These are phyloP conservation scores for Ambrosia trifida DNA, from an alignment of 129 eudicot species.

Conservation along the genomic window DNA sequence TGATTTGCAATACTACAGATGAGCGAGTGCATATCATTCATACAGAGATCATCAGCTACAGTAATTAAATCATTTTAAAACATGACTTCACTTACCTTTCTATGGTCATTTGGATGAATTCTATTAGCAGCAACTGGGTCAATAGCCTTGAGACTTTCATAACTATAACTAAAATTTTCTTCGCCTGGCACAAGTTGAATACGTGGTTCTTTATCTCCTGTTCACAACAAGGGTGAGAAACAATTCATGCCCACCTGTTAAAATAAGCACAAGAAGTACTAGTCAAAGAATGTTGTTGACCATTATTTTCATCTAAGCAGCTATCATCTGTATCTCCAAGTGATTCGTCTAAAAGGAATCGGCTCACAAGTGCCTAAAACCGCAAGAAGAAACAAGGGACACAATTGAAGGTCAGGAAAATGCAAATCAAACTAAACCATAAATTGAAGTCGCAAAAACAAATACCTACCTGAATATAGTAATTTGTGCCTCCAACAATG, in stretches of 20 bases:
- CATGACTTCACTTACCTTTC: slow-evolving; percentile 57
- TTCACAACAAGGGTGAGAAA: not conserved
- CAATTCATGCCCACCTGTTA: not conserved
- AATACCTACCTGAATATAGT: slow-evolving; percentile 79
- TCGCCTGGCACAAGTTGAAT: slow-evolving; percentile 30
- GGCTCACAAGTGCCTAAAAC: slow-evolving; percentile 91
- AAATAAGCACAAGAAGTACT: not conserved
- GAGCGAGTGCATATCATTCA: not conserved
- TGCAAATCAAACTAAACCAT: slow-evolving; percentile 4
- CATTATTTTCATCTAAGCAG: slow-evolving; percentile 44
- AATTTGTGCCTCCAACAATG: slow-evolving; percentile 97
- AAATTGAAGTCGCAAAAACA: slow-evolving; percentile 6
- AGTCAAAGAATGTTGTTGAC: slow-evolving; percentile 37
- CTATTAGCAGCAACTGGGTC: slow-evolving; percentile 95
- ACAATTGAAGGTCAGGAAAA: not conserved
- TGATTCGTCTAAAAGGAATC: slow-evolving; percentile 76
- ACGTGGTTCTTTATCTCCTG: slow-evolving; percentile 46
- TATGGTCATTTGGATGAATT: slow-evolving; percentile 87
- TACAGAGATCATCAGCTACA: not conserved
- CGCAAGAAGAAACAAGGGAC: slow-evolving; percentile 13
- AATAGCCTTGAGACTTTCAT: slow-evolving; percentile 56
- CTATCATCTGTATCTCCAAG: slow-evolving; percentile 46
- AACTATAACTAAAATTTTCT: slow-evolving; percentile 36
- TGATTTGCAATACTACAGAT: not conserved
- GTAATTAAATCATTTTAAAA: not conserved